Conservation (phyloP, 1,284 basidiomycete genomes). For the Leccinum pachyderme region DNA sequence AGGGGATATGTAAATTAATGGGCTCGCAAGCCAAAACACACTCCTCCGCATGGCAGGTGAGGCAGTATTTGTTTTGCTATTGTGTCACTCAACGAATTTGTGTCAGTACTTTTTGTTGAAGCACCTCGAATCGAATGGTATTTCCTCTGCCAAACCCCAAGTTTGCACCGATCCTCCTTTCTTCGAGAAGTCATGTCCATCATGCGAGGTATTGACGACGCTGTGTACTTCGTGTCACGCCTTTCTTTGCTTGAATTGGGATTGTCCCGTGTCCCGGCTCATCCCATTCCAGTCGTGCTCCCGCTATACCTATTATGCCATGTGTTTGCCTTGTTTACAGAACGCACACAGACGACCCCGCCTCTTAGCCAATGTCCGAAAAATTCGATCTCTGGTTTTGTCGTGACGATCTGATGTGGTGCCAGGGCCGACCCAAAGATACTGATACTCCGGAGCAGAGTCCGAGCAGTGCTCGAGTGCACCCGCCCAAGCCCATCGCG, state of each 20-base stretch:
- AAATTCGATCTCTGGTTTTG: slow-evolving; percentile 24
- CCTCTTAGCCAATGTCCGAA: slow-evolving; percentile 26
- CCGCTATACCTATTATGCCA: background rate
- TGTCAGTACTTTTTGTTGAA: background rate
- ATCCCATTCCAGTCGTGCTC: slow-evolving; percentile 10
- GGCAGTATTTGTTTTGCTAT: background rate
- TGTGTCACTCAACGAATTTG: background rate
- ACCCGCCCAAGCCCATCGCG: slow-evolving; percentile 2
- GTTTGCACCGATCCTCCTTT: background rate
- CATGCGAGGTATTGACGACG: slow-evolving; percentile 11
- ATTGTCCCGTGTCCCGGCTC: slow-evolving; percentile 17
- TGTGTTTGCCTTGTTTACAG: slow-evolving; percentile 17
- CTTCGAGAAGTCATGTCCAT: slow-evolving; percentile 11
- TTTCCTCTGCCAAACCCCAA: background rate
- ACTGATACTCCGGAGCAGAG: background rate
- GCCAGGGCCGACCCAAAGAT: slow-evolving; percentile 19
- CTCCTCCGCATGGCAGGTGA: background rate
- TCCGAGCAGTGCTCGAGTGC: slow-evolving; percentile 14
- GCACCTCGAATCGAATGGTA: background rate
- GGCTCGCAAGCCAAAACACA: background rate
- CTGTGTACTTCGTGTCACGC: slow-evolving; percentile 12
- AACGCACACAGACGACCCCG: slow-evolving; percentile 4
- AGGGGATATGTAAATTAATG: background rate
- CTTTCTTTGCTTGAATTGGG: slow-evolving; percentile 18
- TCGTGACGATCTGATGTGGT: slow-evolving; percentile 22